phyloP scores from a whole-genome alignment of 495 filamentous ascomycete species.

The Saxophila tyrrhenica region DNA sequence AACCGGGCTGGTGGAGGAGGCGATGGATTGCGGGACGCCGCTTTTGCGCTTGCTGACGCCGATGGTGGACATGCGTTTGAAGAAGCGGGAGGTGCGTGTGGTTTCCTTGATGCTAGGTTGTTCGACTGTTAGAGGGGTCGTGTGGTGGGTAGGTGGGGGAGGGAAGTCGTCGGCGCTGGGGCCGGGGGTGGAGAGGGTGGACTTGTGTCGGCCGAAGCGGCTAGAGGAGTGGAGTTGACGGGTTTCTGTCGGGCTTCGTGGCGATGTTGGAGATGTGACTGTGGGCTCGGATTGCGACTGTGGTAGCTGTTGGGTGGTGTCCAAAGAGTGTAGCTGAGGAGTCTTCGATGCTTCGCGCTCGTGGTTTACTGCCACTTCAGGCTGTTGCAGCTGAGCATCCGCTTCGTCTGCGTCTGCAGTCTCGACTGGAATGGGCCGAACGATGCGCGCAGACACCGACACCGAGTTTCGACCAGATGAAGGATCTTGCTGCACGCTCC shows the following conservation, averaged over 20 bases:
- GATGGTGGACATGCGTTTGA: constrained; percentile 66
- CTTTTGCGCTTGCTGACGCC: constrained; percentile 53
- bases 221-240: constrained; percentile 12
- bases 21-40: constrained; percentile 31
- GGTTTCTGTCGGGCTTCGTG: constrained; percentile 26
- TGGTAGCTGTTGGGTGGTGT: not conserved
- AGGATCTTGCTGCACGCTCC: constrained; percentile 14
- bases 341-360: not conserved
- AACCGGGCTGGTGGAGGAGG: not conserved
- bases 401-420: constrained; percentile 28
- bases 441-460: constrained; percentile 68
- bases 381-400: not conserved
- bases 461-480: constrained; percentile 49
- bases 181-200: not conserved
- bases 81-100: constrained; percentile 58
- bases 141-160: constrained; percentile 27
- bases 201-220: constrained; percentile 28
- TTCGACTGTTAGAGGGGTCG: no score
- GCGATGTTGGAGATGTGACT: constrained; percentile 33
- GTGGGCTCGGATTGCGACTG: constrained; percentile 20
- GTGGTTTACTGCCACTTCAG: not conserved
- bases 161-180: constrained; percentile 28
- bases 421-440: constrained; percentile 39
- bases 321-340: constrained; percentile 1
- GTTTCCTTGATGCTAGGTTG: constrained; percentile 44